Evolutionary conservation across 108 stramenopile species (phyloP), one percentile per base, ranked within the genome.

Genomic region (Cyclotella baltica): DNA sequence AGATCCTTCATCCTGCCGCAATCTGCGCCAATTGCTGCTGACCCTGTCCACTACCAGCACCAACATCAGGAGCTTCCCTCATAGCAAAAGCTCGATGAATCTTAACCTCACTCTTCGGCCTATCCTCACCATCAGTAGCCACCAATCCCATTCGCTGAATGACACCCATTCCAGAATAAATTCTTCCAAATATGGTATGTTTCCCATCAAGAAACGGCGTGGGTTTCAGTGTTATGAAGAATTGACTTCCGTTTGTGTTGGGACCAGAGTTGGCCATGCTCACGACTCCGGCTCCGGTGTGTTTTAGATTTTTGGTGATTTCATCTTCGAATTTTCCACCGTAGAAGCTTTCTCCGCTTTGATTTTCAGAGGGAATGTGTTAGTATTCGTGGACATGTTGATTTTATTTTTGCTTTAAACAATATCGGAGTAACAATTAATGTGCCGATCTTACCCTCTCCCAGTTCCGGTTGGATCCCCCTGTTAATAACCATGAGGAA

Each of bases 251-350:
- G 69, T 97, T 97, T 15, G 96, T 96, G 74, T 99, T 91, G 23
- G 96, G 95, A 0, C 98, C 98, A 5, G 89, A 73, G 87, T 99
- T 98, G 30, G 97, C 97, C 98, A 98, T 99, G 53, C 83, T 72
- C 30, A 98, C 80, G 30, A 99, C 86, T 22, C 98, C 98, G 6
- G 92, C 93, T 15, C 89, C 90, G 4, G 86, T 85, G 70, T 98
- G 97, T 67, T 93, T 93, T 22, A 96, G 72, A 27, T 88, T 89
- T 10, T 89, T 78, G 23, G 92, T 87, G 67, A 99, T 93, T 85
- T 99, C 98, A 76, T 99, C 98, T 62, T 87, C 86, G 62, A 99
- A 96, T 50, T 91, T 88, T 29, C 94, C 92, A 27, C 96, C 96
- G 65, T 92, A 99, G n/a, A 96, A 77, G 53, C 81, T 84, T 68